These are phyloP conservation scores for Madurella mycetomatis DNA, from an alignment of 2,329 filamentous ascomycete genomes.

Conservation along the genomic window DNA sequence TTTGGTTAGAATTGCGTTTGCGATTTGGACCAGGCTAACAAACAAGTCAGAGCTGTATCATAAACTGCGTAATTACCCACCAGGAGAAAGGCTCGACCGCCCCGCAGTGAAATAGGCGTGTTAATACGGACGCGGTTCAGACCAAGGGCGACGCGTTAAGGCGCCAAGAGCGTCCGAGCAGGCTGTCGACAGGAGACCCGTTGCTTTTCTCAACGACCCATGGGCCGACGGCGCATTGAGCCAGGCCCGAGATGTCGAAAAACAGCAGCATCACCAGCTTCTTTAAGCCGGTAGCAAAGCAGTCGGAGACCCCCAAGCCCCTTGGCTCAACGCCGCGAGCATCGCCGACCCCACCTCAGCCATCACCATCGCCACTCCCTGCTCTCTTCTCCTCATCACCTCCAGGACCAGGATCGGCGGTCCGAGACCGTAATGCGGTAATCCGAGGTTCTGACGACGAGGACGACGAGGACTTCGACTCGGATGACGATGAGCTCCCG, in stretches of 20 bases:
- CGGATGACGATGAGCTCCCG: conserved; percentile 47
- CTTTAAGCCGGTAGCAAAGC: conserved; percentile 32
- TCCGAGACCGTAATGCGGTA: conserved; percentile 47
- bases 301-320: conserved; percentile 10
- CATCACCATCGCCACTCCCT: conserved; percentile 10
- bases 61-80: too few relatives aligned
- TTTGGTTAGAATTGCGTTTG: too few relatives aligned
- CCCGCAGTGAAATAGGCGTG: too few relatives aligned
- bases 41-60: too few relatives aligned
- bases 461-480: conserved; percentile 56
- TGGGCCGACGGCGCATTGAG: neutral
- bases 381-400: conserved; percentile 19
- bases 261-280: conserved; percentile 37
- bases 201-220: neutral
- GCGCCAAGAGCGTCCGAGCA: conserved; percentile 3
- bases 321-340: neutral
- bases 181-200: neutral
- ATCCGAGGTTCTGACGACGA: conserved; percentile 71
- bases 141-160: conserved; percentile 6
- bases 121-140: neutral
- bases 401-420: conserved; percentile 24
- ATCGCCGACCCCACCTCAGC: conserved; percentile 9
- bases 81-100: too few relatives aligned
- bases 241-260: conserved; percentile 17
- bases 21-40: too few relatives aligned